Evolutionary conservation across 495 filamentous ascomycete genomes (phyloP), one percentile per base, ranked within the genome.

Genomic region (Aspergillus egyptiacus): DNA sequence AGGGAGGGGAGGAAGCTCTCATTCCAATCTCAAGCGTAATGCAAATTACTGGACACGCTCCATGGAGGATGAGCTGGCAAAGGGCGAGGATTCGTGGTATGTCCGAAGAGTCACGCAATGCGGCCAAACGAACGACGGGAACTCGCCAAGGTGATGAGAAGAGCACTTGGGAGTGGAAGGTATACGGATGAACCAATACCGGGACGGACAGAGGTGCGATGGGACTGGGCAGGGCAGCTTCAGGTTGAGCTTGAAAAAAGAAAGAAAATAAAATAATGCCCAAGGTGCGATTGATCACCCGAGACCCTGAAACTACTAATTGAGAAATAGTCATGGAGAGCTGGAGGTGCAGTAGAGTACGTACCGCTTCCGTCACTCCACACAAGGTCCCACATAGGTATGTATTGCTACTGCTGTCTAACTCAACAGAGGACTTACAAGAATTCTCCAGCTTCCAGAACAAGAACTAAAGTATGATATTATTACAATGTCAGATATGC

Each of bases 1-100:
- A 32, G 27, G 19, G 44, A 30, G 50, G 27, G 37, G 30, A 37
- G 34, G 34, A 25, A 44, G 38, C 28, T 40, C 28, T 31, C 47
- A 46, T 50, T 46, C 46, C 46, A 33, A 15, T 11, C 20, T 10
- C 10, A 43, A 32, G 27, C 22, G 6, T 23, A 15, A 22, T 10
- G 20, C 20, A 28, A 13, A 30, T 25, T n/a, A 35, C 33, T 35
- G 33, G 33, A 35, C n/a, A 43, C n/a, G 31, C 11, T 15, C 24
- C 18, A 45, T 32, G 6, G 13, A n/a, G 27, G 15, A 6, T 33
- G 30, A 24, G 18, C 14, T 2, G 41, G 27, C 5, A 32, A 11
- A 31, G 6, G 17, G 14, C 10, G 25, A 19, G 40, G 27, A 23
- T 31, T 2, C 17, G 39, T 18, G 40, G 30, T 35, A 11, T 33